Evolutionary conservation across 192 early-diverging fungal genomes (phyloP).

Genomic region (Linnemannia zychae): DNA sequence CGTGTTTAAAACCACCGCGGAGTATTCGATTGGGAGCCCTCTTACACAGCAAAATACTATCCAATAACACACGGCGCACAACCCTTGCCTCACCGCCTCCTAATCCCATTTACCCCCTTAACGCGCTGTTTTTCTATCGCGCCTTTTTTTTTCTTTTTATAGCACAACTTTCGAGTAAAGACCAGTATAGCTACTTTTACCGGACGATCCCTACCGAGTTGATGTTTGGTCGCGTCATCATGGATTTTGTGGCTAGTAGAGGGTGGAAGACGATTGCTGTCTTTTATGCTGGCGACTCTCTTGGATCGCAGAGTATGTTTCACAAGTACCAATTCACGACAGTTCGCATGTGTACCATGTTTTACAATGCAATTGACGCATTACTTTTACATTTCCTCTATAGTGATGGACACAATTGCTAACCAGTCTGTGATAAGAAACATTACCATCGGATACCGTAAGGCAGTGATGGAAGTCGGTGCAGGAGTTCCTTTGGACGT

Average conservation of each 20-base stretch:
- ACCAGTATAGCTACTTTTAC: constrained; percentile 64
- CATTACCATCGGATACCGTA: constrained; percentile 53
- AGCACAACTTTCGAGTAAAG: constrained; percentile 64
- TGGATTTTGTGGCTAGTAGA: constrained; percentile 60
- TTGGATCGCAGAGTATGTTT: constrained; percentile 62
- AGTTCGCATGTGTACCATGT: neutral
- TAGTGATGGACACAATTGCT: constrained; percentile 59
- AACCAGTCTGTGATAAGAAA: constrained; percentile 37
- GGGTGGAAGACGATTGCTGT: constrained; percentile 62
- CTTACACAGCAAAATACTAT: neutral
- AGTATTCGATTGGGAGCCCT: neutral
- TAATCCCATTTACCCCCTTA: neutral
- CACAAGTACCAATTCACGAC: neutral
- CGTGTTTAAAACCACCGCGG: neutral
- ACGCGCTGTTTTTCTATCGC: neutral
- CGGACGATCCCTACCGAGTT: constrained; percentile 67
- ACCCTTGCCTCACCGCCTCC: neutral
- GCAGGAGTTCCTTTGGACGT: constrained; percentile 41
- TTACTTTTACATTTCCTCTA: neutral
- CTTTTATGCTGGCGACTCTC: constrained; percentile 60
- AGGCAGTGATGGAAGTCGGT: constrained; percentile 46
- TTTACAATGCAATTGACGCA: neutral
- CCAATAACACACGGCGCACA: neutral
- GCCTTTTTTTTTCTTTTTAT: constrained; percentile 1
- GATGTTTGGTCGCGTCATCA: constrained; percentile 61